phyloP scores from a whole-genome alignment of 495 filamentous ascomycete species.

The Trypethelium eluteriae region DNA sequence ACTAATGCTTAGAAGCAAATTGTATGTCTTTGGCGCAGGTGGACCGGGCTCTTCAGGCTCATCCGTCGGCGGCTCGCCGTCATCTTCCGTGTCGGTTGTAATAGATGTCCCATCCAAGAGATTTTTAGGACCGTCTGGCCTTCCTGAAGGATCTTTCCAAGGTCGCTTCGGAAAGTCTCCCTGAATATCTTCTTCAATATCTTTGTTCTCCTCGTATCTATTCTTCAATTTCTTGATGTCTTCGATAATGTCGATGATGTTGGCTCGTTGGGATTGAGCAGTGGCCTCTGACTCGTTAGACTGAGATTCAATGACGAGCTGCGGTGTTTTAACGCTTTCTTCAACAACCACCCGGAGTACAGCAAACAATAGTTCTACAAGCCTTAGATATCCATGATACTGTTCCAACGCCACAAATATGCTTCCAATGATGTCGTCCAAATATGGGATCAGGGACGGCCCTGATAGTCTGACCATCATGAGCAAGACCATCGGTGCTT shows the following conservation, averaged over 20 bases:
- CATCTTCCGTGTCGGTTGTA: slow-evolving; percentile 15
- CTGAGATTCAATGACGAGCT: slow-evolving; percentile 45
- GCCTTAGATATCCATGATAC: slow-evolving; percentile 83
- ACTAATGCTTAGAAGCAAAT: slow-evolving; percentile 36
- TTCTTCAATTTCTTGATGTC: not conserved
- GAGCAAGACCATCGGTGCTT: slow-evolving; percentile 78
- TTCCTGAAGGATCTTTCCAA: slow-evolving; percentile 18
- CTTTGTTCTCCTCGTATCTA: not conserved
- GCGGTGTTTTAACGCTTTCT: slow-evolving; percentile 61
- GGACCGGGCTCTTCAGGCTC: slow-evolving; percentile 45
- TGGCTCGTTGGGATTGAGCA: slow-evolving; percentile 26
- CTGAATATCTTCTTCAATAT: not conserved
- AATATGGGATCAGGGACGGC: slow-evolving; percentile 69
- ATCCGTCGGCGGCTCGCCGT: slow-evolving; percentile 42
- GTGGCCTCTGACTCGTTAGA: slow-evolving; percentile 14
- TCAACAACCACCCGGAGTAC: slow-evolving; percentile 75
- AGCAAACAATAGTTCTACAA: slow-evolving; percentile 78
- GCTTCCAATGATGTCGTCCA: slow-evolving; percentile 83
- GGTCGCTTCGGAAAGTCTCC: slow-evolving; percentile 17
- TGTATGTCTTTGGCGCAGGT: slow-evolving; percentile 35
- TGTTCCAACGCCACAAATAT: slow-evolving; percentile 86
- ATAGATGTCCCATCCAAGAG: slow-evolving; percentile 1
- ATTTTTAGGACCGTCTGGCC: not conserved
- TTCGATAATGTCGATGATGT: slow-evolving; percentile 37
- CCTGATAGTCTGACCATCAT: slow-evolving; percentile 94